These are phyloP conservation scores for Camelina sativa DNA, from an alignment of 345 rosid genomes.

Conservation along the genomic window DNA sequence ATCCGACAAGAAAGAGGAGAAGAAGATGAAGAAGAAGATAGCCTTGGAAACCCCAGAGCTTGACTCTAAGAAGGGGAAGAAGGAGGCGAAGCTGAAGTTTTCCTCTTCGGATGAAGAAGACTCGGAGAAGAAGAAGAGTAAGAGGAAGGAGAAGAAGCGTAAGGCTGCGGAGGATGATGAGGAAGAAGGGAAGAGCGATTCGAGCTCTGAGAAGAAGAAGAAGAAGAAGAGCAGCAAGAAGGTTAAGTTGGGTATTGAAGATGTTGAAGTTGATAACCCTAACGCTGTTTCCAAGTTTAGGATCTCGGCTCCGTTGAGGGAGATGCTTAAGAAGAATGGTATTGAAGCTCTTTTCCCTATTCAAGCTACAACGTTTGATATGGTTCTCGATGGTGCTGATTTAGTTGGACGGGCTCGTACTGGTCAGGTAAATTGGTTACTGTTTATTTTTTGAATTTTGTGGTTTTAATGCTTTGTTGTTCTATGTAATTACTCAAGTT, in stretches of 20 bases:
- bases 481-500: constrained; percentile 9
- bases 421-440: constrained; percentile 65
- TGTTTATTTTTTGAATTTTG: background rate
- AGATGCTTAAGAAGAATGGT: constrained; percentile 70
- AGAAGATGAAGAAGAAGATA: constrained; percentile 73
- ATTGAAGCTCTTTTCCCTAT: constrained; percentile 87
- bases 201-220: constrained; percentile 62
- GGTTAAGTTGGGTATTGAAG: constrained; percentile 53
- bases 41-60: constrained; percentile 46
- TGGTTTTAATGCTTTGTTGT: background rate
- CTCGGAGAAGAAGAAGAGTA: constrained; percentile 49
- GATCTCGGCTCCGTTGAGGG: constrained; percentile 67
- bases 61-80: constrained; percentile 57
- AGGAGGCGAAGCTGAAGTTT: constrained; percentile 38
- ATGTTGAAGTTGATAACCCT: constrained; percentile 59
- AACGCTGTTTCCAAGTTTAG: constrained; percentile 71
- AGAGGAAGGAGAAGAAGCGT: constrained; percentile 66
- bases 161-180: constrained; percentile 63
- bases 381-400: constrained; percentile 75
- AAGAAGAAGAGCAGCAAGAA: constrained; percentile 54
- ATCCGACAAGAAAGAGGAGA: constrained; percentile 52
- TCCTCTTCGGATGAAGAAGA: constrained; percentile 44
- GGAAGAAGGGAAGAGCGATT: constrained; percentile 52
- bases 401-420: constrained; percentile 97
- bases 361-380: constrained; percentile 83